These are phyloP conservation scores for Lactarius indigo DNA, from an alignment of 768 basidiomycete genomes.

Conservation along the genomic window DNA sequence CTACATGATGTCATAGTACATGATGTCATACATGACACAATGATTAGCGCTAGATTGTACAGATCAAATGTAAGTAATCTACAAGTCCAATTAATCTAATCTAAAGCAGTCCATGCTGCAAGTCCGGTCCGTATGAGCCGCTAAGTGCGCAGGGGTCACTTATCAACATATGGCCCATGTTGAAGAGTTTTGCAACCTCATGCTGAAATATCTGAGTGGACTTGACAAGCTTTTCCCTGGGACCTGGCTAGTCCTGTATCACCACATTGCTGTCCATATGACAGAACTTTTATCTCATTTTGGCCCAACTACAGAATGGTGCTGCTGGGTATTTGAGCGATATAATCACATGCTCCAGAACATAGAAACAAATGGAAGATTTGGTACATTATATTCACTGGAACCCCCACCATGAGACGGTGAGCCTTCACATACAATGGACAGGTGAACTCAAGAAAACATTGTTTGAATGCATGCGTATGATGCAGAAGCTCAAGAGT, in stretches of 20 bases:
- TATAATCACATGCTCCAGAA: conserved; percentile 35
- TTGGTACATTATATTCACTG: conserved; percentile 29
- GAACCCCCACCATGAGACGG: neutral
- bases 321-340: conserved; percentile 37
- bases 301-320: conserved; percentile 39
- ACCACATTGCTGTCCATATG: conserved; percentile 42
- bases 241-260: conserved; percentile 26
- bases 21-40: too few relatives aligned
- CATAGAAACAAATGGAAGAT: conserved; percentile 32
- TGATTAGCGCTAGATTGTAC: too few relatives aligned
- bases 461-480: conserved; percentile 29
- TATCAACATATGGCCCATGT: too few relatives aligned
- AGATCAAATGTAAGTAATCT: too few relatives aligned
- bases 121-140: too few relatives aligned
- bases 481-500: conserved; percentile 27
- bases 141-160: too few relatives aligned
- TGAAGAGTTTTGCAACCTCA: conserved; percentile 14
- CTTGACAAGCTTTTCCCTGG: conserved; percentile 31
- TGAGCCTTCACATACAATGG: neutral
- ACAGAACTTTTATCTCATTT: conserved; percentile 31
- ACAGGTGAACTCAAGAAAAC: conserved; percentile 34
- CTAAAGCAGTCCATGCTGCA: too few relatives aligned
- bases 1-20: too few relatives aligned
- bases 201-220: conserved; percentile 33
- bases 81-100: too few relatives aligned